phyloP scores from a whole-genome alignment of 768 basidiomycete genomes.

The Russula vinacea region DNA sequence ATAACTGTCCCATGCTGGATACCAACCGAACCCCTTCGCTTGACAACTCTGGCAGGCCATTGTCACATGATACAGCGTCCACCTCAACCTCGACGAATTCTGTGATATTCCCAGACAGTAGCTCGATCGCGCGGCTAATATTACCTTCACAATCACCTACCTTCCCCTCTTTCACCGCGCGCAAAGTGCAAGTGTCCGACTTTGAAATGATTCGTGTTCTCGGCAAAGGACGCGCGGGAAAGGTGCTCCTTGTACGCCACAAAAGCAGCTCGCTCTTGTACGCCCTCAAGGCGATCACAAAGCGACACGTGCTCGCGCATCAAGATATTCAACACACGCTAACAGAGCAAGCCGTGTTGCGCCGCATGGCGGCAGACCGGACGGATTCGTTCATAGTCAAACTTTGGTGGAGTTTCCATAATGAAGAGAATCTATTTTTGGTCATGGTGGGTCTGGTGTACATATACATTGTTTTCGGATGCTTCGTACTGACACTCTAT shows the following conservation, averaged over 20 bases:
- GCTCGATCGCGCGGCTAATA: too few species aligned
- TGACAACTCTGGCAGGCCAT: too few species aligned
- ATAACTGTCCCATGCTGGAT: too few species aligned
- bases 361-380: conserved; percentile 85
- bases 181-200: conserved; percentile 81
- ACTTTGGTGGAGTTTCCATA: conserved; percentile 97
- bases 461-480: background rate
- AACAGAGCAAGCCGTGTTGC: conserved; percentile 93
- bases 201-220: conserved; percentile 97
- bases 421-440: conserved; percentile 94
- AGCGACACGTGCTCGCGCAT: conserved; percentile 93
- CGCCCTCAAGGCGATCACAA: conserved; percentile 97
- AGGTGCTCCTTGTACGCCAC: conserved; percentile 88
- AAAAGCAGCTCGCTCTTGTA: conserved; percentile 69
- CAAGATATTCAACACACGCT: conserved; percentile 95
- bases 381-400: conserved; percentile 93
- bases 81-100: too few species aligned
- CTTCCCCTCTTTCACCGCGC: conserved; percentile 32
- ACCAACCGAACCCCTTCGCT: too few species aligned
- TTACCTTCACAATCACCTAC: too few species aligned
- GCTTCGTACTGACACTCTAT: too few species aligned
- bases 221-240: conserved; percentile 96
- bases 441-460: conserved; percentile 66
- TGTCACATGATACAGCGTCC: too few species aligned
- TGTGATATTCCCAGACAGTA: too few species aligned